Evolutionary conservation across 345 rosid genomes (phyloP).

Genomic region (Arabis hirsuta): DNA sequence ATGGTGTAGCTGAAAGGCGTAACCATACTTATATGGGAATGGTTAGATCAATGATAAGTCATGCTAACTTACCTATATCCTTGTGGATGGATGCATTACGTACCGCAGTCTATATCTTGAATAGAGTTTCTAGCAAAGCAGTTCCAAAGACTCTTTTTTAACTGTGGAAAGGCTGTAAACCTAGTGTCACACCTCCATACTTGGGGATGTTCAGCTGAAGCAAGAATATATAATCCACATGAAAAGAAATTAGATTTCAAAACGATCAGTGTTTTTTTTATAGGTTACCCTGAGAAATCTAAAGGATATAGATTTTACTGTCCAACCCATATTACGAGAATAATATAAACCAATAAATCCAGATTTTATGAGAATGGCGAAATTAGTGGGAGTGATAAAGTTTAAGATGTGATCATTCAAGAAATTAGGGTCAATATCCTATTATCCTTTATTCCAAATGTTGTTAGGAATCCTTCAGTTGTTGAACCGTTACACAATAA

Average conservation of each 20-base stretch:
- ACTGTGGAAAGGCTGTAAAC: not conserved
- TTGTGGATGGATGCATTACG: constrained; percentile 30
- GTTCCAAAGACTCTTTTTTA: not conserved
- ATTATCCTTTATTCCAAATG: not conserved
- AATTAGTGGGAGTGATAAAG: constrained; percentile 19
- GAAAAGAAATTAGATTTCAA: no score
- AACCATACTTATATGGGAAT: constrained; percentile 17
- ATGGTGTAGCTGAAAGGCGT: constrained; percentile 26
- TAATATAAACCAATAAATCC: not conserved
- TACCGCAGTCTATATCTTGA: constrained; percentile 7
- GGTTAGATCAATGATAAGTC: constrained; percentile 21
- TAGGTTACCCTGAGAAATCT: constrained; percentile 5
- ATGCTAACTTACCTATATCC: constrained; percentile 4
- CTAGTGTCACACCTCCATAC: not conserved
- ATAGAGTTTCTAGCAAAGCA: not conserved
- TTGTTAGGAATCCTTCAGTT: no score
- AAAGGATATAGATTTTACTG: constrained; percentile 4
- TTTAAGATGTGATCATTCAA: not conserved
- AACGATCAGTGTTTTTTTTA: constrained; percentile 14
- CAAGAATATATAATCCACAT: constrained; percentile 6
- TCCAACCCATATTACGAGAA: not conserved
- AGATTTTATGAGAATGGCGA: not conserved
- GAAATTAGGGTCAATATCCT: not conserved
- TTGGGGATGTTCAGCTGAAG: not conserved
- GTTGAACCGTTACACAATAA: no score